Evolutionary conservation across 495 filamentous ascomycete species (phyloP).

Genomic region (Talaromyces trachyspermus): DNA sequence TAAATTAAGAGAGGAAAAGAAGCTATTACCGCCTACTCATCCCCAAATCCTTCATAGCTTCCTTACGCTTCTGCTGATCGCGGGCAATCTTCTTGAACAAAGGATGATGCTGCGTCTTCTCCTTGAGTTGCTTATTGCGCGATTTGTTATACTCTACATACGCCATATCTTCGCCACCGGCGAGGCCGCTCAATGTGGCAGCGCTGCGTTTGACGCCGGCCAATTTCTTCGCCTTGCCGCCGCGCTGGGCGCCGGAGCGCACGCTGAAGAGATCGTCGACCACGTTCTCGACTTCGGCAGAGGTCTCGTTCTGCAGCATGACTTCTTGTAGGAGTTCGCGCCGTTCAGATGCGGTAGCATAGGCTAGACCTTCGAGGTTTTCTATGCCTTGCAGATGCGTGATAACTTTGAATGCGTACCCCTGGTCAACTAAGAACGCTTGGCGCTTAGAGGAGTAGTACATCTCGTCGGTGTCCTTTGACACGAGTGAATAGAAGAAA

Average conservation of each 20-base stretch:
- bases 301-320: conserved; percentile 82
- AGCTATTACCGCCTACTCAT: conserved; percentile 3
- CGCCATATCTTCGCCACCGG: conserved; percentile 91
- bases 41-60: conserved; percentile 31
- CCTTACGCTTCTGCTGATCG: conserved; percentile 60
- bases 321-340: conserved; percentile 86
- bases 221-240: conserved; percentile 35
- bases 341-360: conserved; percentile 70
- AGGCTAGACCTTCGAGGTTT: conserved; percentile 70
- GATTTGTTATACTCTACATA: conserved; percentile 83
- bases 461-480: conserved; percentile 97
- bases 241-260: conserved; percentile 32
- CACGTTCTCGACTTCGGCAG: conserved; percentile 67
- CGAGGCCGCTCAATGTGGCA: conserved; percentile 75
- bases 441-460: conserved; percentile 95
- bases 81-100: conserved; percentile 79
- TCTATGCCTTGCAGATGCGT: conserved; percentile 92
- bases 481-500: conserved; percentile 97
- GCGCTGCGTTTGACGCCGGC: conserved; percentile 65
- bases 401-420: conserved; percentile 99
- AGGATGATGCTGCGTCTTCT: conserved; percentile 50
- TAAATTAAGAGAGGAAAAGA: neutral
- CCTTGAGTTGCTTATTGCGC: conserved; percentile 74
- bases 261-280: conserved; percentile 78
- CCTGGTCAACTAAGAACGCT: conserved; percentile 96